Conservation (phyloP, 176 grass and related monocot species). For the Elaeis guineensis region DNA sequence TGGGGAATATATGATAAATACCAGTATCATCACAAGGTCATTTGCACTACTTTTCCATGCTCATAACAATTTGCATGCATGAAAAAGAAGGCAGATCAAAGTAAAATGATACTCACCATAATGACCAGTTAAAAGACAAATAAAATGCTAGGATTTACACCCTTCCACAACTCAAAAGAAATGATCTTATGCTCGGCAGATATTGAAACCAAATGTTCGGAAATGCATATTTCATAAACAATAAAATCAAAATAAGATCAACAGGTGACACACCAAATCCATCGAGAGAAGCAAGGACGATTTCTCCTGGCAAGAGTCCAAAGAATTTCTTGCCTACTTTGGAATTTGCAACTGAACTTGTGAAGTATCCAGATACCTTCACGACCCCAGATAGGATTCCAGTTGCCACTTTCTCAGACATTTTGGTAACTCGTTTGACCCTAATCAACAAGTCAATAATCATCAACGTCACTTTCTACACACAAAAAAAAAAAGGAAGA, state of each 20-base stretch:
- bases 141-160: too few relatives aligned
- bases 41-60: too few relatives aligned
- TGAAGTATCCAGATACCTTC: constrained; percentile 61
- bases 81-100: too few relatives aligned
- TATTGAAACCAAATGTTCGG: too few relatives aligned
- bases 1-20: too few relatives aligned
- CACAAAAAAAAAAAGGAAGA: neutral
- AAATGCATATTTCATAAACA: neutral
- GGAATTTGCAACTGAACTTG: constrained; percentile 57
- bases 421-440: constrained; percentile 65
- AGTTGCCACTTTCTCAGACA: constrained; percentile 74
- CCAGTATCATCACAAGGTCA: too few relatives aligned
- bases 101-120: too few relatives aligned
- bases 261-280: constrained; percentile 56
- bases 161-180: too few relatives aligned
- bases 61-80: too few relatives aligned
- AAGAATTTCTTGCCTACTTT: constrained; percentile 79
- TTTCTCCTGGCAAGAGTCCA: constrained; percentile 50
- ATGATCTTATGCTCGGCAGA: too few relatives aligned
- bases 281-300: constrained; percentile 85
- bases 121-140: too few relatives aligned
- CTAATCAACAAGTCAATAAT: constrained; percentile 25
- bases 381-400: constrained; percentile 68
- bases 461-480: neutral
- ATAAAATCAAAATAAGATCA: neutral